A percentile compares a stretch with the other conserved stretches of the same genome.
Evolutionary conservation across 2,329 filamentous ascomycete genomes (phyloP).

Genomic region (Colletotrichum liriopes): DNA sequence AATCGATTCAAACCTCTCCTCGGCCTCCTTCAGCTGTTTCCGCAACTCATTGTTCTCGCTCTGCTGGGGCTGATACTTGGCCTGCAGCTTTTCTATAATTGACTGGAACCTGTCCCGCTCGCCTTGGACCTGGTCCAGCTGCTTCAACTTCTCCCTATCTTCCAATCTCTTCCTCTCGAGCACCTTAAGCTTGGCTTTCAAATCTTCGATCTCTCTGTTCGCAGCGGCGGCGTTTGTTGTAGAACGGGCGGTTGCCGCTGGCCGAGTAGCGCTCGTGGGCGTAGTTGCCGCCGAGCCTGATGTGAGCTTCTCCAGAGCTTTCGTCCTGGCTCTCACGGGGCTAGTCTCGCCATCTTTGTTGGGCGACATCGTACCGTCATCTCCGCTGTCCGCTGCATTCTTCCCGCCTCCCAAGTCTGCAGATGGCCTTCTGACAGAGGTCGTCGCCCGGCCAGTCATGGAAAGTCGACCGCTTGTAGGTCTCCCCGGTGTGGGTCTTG

Average conservation of each 20-base stretch:
- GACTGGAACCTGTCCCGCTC: conserved; percentile 85
- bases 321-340: conserved; percentile 66
- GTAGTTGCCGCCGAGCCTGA: conserved; percentile 52
- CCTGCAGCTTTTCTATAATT: conserved; percentile 92
- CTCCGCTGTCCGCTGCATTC: conserved; percentile 55
- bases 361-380: conserved; percentile 59
- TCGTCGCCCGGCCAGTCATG: conserved; percentile 52
- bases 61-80: conserved; percentile 88
- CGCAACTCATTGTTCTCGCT: conserved; percentile 84
- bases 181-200: conserved; percentile 89
- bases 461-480: conserved; percentile 60
- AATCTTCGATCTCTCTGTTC: conserved; percentile 83
- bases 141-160: conserved; percentile 87
- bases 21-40: conserved; percentile 83
- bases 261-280: conserved; percentile 43
- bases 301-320: conserved; percentile 68
- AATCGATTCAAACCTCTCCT: conserved; percentile 77
- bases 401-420: conserved; percentile 62
- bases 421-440: conserved; percentile 62
- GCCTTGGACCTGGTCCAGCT: conserved; percentile 80
- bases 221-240: conserved; percentile 64
- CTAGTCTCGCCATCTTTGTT: conserved; percentile 68
- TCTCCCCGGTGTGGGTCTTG: conserved; percentile 51
- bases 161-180: conserved; percentile 90
- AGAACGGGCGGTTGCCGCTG: conserved; percentile 49